Evolutionary conservation across 371 early-diverging fungal species (phyloP), one percentile per base, ranked within the genome.

Genomic region (Mucor circinelloides): DNA sequence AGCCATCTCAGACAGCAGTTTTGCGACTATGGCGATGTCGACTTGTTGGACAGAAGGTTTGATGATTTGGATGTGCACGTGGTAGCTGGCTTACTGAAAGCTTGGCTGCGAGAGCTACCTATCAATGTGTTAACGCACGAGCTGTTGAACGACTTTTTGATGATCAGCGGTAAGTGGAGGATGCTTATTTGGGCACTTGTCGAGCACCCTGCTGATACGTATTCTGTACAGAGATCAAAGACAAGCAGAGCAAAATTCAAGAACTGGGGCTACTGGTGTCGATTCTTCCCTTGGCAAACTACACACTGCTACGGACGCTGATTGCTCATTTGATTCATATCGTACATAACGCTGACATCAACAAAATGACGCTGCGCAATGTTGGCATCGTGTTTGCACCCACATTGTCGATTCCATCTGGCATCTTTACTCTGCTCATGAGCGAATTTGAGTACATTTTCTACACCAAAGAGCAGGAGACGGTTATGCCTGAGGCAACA

Each of bases 51-150:
- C 52, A 67, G 77, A 42, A 15, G 5, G 6, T n/a, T 44, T 6
- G n/a, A 0, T 17, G 83, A 73, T 27, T 75, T 74, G 36, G 95
- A 95, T 65, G 83, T 90, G 1, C 95, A 95, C 71, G 92, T 87
- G 1, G 88, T 95, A 27, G 93, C 94, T 15, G 92, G 94, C 2
- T 65, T 95, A 50, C 78, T 95, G 52, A 95, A 95, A 72, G 81
- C 91, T 34, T 95, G 89, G 76, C 74, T 95, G 30, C 85, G 95
- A 19, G 93, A 91, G 69, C 83, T 95, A 27, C 88, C 92, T 13
- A 80, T 46, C 21, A 89, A 89, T 32, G 80, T 95, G 6, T 78
- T 95, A 36, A 93, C 95, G 0, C 61, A 79, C n/a, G 87, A 87
- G 13, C 70, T 90, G 23, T 83, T 87, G 40, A 76, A 73, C 23